Evolutionary conservation across 331 rosid species (phyloP).

Genomic region (Pyrus hybrid): DNA sequence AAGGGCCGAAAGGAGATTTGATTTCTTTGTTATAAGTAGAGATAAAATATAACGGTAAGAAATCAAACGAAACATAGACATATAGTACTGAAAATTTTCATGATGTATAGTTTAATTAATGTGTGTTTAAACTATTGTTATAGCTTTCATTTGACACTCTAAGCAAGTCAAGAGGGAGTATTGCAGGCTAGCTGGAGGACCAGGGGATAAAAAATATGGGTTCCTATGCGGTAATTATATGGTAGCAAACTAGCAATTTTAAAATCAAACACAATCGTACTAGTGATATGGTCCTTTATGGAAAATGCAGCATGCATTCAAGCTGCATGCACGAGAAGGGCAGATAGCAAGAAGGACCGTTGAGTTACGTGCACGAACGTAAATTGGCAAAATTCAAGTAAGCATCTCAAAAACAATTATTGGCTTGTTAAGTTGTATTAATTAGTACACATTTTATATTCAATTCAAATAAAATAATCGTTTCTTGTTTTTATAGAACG

Average conservation of each 20-base stretch:
- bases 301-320: not conserved
- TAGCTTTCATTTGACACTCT: not conserved
- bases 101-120: too few relatives aligned
- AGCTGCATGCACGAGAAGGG: slow-evolving; percentile 26
- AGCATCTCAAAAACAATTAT: not conserved
- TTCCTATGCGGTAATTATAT: too few relatives aligned
- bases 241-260: not conserved
- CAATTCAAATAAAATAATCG: too few relatives aligned
- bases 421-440: not conserved
- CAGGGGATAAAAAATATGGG: not conserved
- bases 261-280: not conserved
- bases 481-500: not conserved
- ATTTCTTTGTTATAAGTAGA: too few relatives aligned
- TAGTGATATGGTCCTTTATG: too few relatives aligned
- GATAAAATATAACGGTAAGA: too few relatives aligned
- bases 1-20: too few relatives aligned
- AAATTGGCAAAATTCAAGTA: not conserved
- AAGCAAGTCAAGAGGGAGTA: not conserved
- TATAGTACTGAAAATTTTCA: too few relatives aligned
- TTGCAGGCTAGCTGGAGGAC: too few relatives aligned
- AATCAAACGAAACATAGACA: too few relatives aligned
- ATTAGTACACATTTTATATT: not conserved
- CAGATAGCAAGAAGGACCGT: slow-evolving; percentile 47
- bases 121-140: too few relatives aligned
- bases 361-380: slow-evolving; percentile 32